These are phyloP conservation scores for Papiliotrema laurentii DNA, from an alignment of 1,284 basidiomycete genomes.

Conservation along the genomic window DNA sequence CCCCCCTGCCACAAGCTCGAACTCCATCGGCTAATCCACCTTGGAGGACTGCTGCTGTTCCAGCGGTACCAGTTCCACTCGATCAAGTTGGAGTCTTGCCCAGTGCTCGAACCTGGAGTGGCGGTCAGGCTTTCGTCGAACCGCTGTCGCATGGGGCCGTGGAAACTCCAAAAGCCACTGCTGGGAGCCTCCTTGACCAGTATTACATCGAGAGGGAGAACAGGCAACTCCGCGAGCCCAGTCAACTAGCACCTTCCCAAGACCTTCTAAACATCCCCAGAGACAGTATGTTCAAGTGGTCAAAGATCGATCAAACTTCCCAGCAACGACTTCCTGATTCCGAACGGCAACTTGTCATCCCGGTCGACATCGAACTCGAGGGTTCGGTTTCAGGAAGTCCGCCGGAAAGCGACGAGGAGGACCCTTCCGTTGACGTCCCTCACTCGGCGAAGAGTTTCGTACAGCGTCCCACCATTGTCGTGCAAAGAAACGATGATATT, in stretches of 20 bases:
- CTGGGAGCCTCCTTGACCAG: conserved; percentile 1
- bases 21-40: too few species aligned
- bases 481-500: too few species aligned
- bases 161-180: too few species aligned
- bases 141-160: too few species aligned
- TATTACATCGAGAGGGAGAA: not conserved
- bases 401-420: conserved; percentile 31
- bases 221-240: too few species aligned
- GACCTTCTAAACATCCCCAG: not conserved
- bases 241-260: not conserved
- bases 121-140: too few species aligned
- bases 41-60: too few species aligned
- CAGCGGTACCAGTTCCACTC: too few species aligned
- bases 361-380: not conserved
- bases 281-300: not conserved
- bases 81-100: too few species aligned
- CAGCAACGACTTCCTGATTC: not conserved
- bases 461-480: conserved; percentile 17
- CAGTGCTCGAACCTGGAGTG: too few species aligned
- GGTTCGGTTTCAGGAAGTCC: conserved; percentile 25
- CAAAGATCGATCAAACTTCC: too few species aligned
- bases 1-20: too few species aligned
- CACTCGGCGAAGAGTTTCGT: conserved; percentile 26
- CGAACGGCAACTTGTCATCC: not conserved
- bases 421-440: conserved; percentile 25